Percentiles rank a stretch among this genome's conserved stretches.
Evolutionary conservation across 768 basidiomycete species (phyloP).

Genomic region (Leccinum boreale): DNA sequence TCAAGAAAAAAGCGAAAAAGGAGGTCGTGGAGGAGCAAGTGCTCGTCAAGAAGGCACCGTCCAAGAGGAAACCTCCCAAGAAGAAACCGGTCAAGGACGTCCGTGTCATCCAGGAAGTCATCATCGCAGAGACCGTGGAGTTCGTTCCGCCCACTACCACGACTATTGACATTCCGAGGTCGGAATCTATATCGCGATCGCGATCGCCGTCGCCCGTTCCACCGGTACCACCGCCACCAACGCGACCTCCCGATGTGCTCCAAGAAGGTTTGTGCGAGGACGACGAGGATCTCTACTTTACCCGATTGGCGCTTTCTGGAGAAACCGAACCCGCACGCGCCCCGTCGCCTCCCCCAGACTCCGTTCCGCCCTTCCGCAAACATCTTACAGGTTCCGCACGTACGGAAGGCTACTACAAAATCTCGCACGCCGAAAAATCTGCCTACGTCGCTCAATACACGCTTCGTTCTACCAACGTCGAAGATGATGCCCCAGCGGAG

Average conservation of each 20-base stretch:
- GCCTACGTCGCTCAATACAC: constrained; percentile 90
- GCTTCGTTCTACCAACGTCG: constrained; percentile 49
- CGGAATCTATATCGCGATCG: constrained; percentile 38
- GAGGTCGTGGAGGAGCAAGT: constrained; percentile 37
- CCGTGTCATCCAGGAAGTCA: constrained; percentile 44
- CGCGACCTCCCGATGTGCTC: constrained; percentile 51
- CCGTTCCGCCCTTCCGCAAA: constrained; percentile 58
- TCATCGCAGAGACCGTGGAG: constrained; percentile 47
- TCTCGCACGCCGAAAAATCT: constrained; percentile 87
- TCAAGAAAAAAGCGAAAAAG: constrained; percentile 28
- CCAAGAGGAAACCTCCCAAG: constrained; percentile 36
- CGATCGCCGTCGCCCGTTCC: constrained; percentile 54
- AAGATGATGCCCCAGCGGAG: constrained; percentile 37
- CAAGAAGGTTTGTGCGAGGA: constrained; percentile 66
- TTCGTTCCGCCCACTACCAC: constrained; percentile 50
- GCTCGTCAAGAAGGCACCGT: constrained; percentile 28
- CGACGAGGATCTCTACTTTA: constrained; percentile 87
- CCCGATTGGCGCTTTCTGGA: constrained; percentile 38
- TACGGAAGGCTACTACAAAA: constrained; percentile 94
- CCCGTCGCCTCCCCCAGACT: constrained; percentile 36
- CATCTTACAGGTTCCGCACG: constrained; percentile 86
- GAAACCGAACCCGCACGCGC: constrained; percentile 23
- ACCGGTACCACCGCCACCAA: constrained; percentile 37
- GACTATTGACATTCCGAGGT: constrained; percentile 45
- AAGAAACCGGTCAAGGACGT: constrained; percentile 34